Conservation (phyloP, 2,329 filamentous ascomycete species). For the Stemphylium vesicarium region DNA sequence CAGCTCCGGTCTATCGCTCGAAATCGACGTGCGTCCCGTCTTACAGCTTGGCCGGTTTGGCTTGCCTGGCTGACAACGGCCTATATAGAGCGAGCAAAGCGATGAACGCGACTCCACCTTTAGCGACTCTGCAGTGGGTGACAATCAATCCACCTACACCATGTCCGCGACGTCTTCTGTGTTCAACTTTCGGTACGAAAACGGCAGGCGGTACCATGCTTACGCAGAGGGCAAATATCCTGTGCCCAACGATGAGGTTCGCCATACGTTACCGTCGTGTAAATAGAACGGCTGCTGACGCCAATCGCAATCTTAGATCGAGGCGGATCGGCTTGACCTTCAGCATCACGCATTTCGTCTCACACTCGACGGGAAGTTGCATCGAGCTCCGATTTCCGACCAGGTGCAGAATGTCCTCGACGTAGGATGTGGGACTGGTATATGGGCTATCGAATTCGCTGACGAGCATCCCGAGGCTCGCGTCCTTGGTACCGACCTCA, state of each 20-base stretch:
- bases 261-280: not conserved
- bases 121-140: conserved; percentile 23
- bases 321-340: conserved; percentile 40
- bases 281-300: conserved; percentile 2
- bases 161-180: conserved; percentile 42
- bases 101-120: conserved; percentile 39
- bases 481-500: conserved; percentile 46
- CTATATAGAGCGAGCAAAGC: conserved; percentile 20
- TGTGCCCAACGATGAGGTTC: conserved; percentile 43
- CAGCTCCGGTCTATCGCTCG: conserved; percentile 32
- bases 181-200: conserved; percentile 40
- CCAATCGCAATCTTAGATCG: conserved; percentile 19
- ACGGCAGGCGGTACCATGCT: conserved; percentile 41
- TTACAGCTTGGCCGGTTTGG: conserved; percentile 7
- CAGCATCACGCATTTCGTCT: conserved; percentile 45
- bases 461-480: conserved; percentile 42
- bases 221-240: conserved; percentile 42
- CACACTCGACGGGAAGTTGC: conserved; percentile 40
- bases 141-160: conserved; percentile 24
- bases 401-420: conserved; percentile 42
- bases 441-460: conserved; percentile 43
- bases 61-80: conserved; percentile 20
- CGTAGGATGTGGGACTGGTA: conserved; percentile 43
- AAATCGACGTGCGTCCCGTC: conserved; percentile 34
- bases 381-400: conserved; percentile 34